Evolutionary conservation across 257 asterid genomes (phyloP).

Genomic region (Pogostemon cablin): DNA sequence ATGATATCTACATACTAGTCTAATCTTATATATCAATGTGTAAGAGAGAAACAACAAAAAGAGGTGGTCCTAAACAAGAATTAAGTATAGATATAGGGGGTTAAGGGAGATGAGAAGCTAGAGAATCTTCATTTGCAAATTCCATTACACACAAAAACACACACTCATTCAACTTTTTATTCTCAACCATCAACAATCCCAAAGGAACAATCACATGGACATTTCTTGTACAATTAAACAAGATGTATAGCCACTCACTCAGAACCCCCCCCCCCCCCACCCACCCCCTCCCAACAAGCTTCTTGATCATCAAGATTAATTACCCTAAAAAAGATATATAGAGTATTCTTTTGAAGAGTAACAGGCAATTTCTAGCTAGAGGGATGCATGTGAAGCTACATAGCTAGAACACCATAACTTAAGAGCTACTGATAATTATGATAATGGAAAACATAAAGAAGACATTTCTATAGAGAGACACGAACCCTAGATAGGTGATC

Average conservation of each 20-base stretch:
- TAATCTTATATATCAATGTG: no score
- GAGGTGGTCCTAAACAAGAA: conserved; percentile 38
- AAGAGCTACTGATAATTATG: background rate
- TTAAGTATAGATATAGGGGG: conserved; percentile 29
- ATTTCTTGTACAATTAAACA: conserved; percentile 23
- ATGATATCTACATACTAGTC: no score
- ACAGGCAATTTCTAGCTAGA: conserved; percentile 4
- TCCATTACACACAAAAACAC: background rate
- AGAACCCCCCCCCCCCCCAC: background rate
- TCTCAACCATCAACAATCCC: conserved; percentile 29
- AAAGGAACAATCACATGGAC: conserved; percentile 30
- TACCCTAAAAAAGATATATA: conserved; percentile 1
- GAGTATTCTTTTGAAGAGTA: background rate
- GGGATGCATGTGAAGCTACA: conserved; percentile 32
- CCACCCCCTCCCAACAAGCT: background rate
- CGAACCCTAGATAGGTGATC: conserved; percentile 42
- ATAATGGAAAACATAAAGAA: conserved; percentile 11
- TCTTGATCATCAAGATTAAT: background rate
- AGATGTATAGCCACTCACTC: background rate
- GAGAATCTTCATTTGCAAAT: conserved; percentile 36
- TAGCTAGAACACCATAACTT: conserved; percentile 30
- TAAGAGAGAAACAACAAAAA: conserved; percentile 17
- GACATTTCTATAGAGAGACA: conserved; percentile 27
- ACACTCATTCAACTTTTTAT: conserved; percentile 31
- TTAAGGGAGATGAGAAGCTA: conserved; percentile 33